Evolutionary conservation across 495 filamentous ascomycete species (phyloP).

Genomic region (Talaromyces liani): DNA sequence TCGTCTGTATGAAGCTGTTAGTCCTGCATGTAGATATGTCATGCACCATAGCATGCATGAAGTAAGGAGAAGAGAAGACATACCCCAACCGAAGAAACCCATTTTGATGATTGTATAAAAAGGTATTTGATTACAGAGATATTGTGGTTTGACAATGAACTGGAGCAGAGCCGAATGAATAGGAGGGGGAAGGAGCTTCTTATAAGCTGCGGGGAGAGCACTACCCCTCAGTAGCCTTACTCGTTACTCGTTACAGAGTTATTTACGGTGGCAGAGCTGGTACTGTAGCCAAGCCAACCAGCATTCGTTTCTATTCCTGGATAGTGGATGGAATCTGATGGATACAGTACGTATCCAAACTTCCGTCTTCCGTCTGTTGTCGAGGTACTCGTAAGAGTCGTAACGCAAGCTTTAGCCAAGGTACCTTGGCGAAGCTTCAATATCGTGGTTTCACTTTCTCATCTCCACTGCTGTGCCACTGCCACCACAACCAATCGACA

Average conservation of each 20-base stretch:
- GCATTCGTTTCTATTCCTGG: too few relatives aligned
- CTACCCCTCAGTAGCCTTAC: not conserved
- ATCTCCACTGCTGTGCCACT: not conserved
- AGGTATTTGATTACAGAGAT: too few relatives aligned
- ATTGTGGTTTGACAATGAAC: too few relatives aligned
- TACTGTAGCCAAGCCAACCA: not conserved
- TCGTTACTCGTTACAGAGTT: not conserved
- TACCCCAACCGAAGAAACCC: slow-evolving; percentile 10
- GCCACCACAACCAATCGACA: not conserved
- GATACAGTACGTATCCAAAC: not conserved
- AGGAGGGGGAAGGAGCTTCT: not conserved
- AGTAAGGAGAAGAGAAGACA: not conserved
- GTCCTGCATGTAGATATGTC: not conserved
- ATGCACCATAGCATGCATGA: not conserved
- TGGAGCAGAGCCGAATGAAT: too few relatives aligned
- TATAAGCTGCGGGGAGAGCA: slow-evolving; percentile 1
- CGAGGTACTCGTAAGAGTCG: not conserved
- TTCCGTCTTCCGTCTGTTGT: too few relatives aligned
- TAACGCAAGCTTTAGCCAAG: not conserved
- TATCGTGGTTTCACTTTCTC: not conserved
- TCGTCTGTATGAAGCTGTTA: slow-evolving; percentile 22
- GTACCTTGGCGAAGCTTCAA: not conserved
- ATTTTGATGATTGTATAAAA: slow-evolving; percentile 1
- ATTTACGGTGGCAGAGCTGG: not conserved
- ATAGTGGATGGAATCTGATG: not conserved